Percentiles rank a stretch among this genome's conserved stretches.
These are phyloP conservation scores for Colletotrichum somersetense DNA, from an alignment of 2,329 filamentous ascomycete genomes.

Conservation along the genomic window DNA sequence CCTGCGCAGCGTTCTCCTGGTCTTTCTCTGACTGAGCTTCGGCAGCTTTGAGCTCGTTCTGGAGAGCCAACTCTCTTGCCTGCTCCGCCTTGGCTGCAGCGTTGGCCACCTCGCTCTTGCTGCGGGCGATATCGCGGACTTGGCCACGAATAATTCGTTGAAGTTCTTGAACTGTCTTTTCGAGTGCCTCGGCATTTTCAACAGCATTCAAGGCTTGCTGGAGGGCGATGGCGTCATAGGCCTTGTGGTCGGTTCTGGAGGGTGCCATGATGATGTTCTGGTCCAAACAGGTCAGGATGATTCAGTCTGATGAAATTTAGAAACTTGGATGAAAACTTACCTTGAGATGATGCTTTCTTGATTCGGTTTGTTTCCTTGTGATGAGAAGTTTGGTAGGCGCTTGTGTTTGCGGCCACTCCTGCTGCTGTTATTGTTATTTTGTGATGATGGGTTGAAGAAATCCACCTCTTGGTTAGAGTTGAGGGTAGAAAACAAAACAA, in stretches of 20 bases:
- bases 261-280: neutral
- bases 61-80: neutral
- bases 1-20: neutral
- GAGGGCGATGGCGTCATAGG: neutral
- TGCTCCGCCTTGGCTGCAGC: neutral
- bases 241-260: neutral
- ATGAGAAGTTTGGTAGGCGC: neutral
- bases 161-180: neutral
- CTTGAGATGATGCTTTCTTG: neutral
- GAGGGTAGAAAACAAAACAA: neutral
- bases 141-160: neutral
- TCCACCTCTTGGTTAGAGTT: neutral
- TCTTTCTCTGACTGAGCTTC: neutral
- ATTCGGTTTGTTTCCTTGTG: neutral
- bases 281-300: neutral
- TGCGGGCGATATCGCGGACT: neutral
- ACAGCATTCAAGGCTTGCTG: neutral
- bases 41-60: neutral
- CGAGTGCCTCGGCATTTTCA: neutral
- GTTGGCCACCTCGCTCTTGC: neutral
- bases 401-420: neutral
- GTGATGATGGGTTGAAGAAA: neutral
- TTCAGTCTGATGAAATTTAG: neutral
- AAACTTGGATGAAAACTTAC: neutral
- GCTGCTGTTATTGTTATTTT: neutral